Evolutionary conservation across 495 filamentous ascomycete species (phyloP).

Genomic region (Podospora pseudoanserina): DNA sequence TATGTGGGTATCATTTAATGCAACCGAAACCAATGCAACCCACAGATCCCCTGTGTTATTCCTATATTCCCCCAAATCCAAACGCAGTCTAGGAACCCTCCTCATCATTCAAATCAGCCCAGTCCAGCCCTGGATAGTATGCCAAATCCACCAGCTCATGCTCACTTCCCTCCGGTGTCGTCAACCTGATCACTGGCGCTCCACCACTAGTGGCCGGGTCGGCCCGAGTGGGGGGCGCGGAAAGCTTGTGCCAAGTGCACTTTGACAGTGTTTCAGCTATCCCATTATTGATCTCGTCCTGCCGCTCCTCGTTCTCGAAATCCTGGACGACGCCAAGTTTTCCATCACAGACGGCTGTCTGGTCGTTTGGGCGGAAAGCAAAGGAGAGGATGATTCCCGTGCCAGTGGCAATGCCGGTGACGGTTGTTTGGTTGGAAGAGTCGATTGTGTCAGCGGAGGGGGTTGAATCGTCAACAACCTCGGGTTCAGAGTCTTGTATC

Average conservation of each 20-base stretch:
- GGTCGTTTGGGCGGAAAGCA: background rate
- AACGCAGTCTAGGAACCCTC: background rate
- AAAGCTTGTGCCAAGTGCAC: background rate
- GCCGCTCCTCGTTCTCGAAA: background rate
- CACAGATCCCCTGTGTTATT: background rate
- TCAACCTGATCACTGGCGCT: background rate
- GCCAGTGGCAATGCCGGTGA: background rate
- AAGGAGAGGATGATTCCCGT: background rate
- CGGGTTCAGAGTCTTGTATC: background rate
- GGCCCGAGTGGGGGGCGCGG: too few species aligned
- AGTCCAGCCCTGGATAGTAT: background rate
- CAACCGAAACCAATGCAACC: background rate
- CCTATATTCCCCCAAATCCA: background rate
- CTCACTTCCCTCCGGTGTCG: background rate
- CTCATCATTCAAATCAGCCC: background rate
- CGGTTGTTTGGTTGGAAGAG: background rate
- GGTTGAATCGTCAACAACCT: background rate
- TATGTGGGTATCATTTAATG: background rate
- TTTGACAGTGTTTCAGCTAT: background rate
- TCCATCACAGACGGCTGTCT: background rate
- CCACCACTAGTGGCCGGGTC: background rate
- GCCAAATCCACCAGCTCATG: background rate
- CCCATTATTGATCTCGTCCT: background rate
- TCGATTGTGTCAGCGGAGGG: background rate
- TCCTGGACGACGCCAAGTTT: background rate